Evolutionary conservation across 306 rosid species (phyloP), one percentile per base, ranked within the genome.

Genomic region (Prunus mongolica): DNA sequence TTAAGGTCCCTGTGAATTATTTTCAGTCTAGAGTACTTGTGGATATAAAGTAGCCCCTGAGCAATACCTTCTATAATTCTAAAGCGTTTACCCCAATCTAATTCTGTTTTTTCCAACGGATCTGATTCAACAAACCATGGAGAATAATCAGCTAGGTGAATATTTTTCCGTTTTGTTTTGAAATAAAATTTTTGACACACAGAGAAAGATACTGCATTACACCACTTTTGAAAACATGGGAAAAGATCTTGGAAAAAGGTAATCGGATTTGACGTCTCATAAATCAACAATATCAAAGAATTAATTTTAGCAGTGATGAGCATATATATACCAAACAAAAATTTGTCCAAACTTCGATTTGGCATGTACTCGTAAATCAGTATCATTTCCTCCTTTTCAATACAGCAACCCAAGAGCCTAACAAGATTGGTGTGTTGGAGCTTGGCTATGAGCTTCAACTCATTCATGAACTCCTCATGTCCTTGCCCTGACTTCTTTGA

Each of bases 61-160:
- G 44, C 44, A 38, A 38, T 38, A 38, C 44, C 44, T 38, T 38
- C 44, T 38, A 38, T 38, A 38, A 38, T 38, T 38, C 44, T 9
- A 6, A 38, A 38, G 44, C 44, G 85, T 51, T n/a, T 61, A 19
- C 65, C 68, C 93, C 87, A 89, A 20, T 79, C 67, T n/a, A 86
- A 2, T 25, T 27, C 5, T 16, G 15, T 15, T 2, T 25, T 27
- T 69, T 47, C 45, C 0, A 22, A 49, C 27, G 73, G 24, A 69
- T 69, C 72, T 69, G 74, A 12, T 46, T 46, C n/a, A n/a, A 67
- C 34, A 67, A 51, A 69, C 73, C 32, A 25, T 11, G 15, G 22
- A 10, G 27, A 20, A 22, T 4, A 49, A 49, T 49, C 5, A 38
- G 44, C 44, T 38, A 38, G 9, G 44, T 38, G 16, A 38, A 38